Evolutionary conservation across 2,329 filamentous ascomycete genomes (phyloP).

Genomic region (Sordariomycetes sp.): DNA sequence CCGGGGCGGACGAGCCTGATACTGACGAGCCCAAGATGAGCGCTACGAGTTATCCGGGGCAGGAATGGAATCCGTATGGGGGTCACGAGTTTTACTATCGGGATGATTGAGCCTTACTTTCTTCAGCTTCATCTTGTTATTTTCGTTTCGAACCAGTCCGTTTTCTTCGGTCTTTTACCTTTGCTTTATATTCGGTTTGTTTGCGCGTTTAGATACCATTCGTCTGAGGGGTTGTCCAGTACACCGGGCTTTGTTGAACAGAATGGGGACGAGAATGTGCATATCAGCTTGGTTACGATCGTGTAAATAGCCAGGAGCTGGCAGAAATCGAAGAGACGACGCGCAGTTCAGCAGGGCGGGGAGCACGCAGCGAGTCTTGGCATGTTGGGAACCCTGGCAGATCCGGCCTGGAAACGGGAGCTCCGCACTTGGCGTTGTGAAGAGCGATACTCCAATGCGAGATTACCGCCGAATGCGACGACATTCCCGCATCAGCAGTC

Average conservation of each 20-base stretch:
- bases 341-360: too few relatives aligned
- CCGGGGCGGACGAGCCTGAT: slow-evolving; percentile 17
- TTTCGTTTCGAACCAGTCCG: too few relatives aligned
- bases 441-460: too few relatives aligned
- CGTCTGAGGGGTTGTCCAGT: background rate
- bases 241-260: background rate
- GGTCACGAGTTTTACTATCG: slow-evolving; percentile 1
- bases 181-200: background rate
- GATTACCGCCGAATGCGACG: too few relatives aligned
- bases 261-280: background rate
- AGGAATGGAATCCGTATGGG: slow-evolving; percentile 54
- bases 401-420: too few relatives aligned
- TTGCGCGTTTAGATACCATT: background rate
- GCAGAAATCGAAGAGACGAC: too few relatives aligned
- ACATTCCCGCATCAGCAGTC: too few relatives aligned
- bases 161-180: background rate
- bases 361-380: too few relatives aligned
- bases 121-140: background rate
- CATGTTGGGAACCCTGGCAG: too few relatives aligned
- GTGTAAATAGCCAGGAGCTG: too few relatives aligned
- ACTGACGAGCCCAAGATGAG: slow-evolving; percentile 41
- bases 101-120: background rate
- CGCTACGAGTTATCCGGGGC: slow-evolving; percentile 55
- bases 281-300: too few relatives aligned
- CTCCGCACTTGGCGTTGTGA: too few relatives aligned